A percentile compares a stretch with the other conserved stretches of the same genome.
These are phyloP conservation scores for Pilatotrama ljubarskyi DNA, from an alignment of 768 basidiomycete genomes.

Conservation along the genomic window DNA sequence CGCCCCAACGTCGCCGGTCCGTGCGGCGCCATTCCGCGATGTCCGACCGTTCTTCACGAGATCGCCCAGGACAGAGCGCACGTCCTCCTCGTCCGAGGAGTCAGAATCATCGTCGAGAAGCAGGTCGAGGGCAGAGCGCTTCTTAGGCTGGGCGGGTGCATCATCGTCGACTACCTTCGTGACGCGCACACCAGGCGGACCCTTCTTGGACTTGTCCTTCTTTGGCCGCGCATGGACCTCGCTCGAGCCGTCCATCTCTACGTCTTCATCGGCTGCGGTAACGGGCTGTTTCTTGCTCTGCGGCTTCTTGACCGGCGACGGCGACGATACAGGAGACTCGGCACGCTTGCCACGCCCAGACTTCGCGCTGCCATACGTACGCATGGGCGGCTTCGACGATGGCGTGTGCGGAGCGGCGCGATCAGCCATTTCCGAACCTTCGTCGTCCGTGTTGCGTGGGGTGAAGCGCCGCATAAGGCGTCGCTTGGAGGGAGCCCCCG, in stretches of 20 bases:
- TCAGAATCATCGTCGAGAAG: background rate
- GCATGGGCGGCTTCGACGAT: background rate
- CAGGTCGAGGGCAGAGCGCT: slow-evolving; percentile 1
- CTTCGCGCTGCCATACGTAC: slow-evolving; percentile 14
- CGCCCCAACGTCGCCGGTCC: background rate
- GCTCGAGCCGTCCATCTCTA: background rate
- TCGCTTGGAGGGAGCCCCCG: background rate
- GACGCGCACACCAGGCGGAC: slow-evolving; percentile 8
- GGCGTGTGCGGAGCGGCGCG: background rate
- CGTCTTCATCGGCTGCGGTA: background rate
- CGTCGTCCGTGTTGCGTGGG: slow-evolving; percentile 16
- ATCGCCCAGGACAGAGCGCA: slow-evolving; percentile 12
- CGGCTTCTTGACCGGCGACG: slow-evolving; percentile 7
- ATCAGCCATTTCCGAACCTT: background rate
- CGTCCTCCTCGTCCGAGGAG: slow-evolving; percentile 14
- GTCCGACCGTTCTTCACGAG: slow-evolving; percentile 7
- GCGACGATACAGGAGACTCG: background rate
- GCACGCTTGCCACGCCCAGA: background rate
- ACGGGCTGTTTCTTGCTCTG: background rate
- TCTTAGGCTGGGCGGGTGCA: background rate
- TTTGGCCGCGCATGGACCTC: slow-evolving; percentile 4
- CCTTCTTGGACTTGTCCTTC: slow-evolving; percentile 1
- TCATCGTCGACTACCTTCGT: background rate
- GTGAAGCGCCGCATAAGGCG: slow-evolving; percentile 15
- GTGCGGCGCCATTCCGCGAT: background rate